Evolutionary conservation across 2,329 filamentous ascomycete species (phyloP).

Genomic region (Sordariomycetes sp.): DNA sequence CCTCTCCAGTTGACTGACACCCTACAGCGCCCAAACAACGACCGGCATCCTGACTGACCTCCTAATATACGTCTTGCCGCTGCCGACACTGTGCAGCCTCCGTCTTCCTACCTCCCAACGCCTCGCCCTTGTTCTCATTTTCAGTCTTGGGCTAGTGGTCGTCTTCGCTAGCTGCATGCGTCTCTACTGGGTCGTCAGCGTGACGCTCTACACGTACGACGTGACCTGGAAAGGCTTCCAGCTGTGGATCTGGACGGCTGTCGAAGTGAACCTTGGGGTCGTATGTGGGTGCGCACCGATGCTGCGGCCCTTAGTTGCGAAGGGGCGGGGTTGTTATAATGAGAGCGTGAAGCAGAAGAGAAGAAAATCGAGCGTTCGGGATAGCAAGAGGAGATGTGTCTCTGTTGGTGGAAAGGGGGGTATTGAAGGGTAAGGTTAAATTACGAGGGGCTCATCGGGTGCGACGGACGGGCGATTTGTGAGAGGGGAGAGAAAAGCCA

Average conservation of each 20-base stretch:
- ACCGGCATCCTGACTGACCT: constrained; percentile 22
- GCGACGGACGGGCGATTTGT: too few relatives aligned
- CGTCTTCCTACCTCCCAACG: constrained; percentile 22
- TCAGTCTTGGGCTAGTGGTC: constrained; percentile 25
- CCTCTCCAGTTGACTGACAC: background rate
- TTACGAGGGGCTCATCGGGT: too few relatives aligned
- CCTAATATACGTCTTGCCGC: constrained; percentile 24
- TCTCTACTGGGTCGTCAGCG: constrained; percentile 24
- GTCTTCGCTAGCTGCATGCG: constrained; percentile 25
- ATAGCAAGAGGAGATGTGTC: too few relatives aligned
- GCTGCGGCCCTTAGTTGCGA: constrained; percentile 18
- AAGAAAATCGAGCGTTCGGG: background rate
- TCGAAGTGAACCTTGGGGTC: constrained; percentile 30
- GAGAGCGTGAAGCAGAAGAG: background rate
- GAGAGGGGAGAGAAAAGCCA: background rate
- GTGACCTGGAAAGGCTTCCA: constrained; percentile 30
- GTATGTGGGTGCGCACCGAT: constrained; percentile 29
- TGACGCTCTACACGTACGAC: constrained; percentile 25
- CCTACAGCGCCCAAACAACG: constrained; percentile 18
- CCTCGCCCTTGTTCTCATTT: constrained; percentile 23
- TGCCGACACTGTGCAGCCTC: constrained; percentile 22
- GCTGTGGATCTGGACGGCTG: constrained; percentile 31
- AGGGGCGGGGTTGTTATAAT: constrained; percentile 3
- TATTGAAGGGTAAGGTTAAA: background rate
- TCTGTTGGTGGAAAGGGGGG: background rate